Base-by-base conservation (phyloP, 2,329 filamentous ascomycete genomes). In the Macrophomina pseudophaseolina region DNA sequence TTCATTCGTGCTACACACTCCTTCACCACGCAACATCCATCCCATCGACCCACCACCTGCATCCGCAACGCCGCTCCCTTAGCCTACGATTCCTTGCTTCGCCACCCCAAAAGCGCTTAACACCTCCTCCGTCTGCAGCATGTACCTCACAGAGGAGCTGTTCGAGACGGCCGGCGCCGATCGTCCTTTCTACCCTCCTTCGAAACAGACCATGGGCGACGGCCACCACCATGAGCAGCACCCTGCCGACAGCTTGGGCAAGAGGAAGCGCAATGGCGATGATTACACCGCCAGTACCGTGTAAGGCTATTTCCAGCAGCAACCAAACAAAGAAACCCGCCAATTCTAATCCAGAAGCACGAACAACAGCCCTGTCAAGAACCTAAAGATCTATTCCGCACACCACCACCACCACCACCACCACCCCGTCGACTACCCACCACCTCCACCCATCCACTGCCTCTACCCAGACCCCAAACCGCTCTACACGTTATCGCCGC, bases 121-220 rank as follows among this genome's bases (percentile, higher is more conserved):
- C 9, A 7, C 53, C n/a, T 5, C 33, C 11, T 9, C 14, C n/a
- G n/a, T 9, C 32, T 12, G 23, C 38, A 58, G 28, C 32, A 66
- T 66, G 64, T 66, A 66, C 53, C 44, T 66, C 23, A 66, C 64
- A 11, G 64, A 66, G 53, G 64, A 66, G 35, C 54, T 66, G 46
- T 66, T 66, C 53, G 46, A 60, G 46, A 40, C 53, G 11, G 44
- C 44, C 42, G 64, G 60, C 32, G 33, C 18, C n/a, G 59, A 18
- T 44, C 59, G 49, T n/a, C 33, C 46, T 35, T 32, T 35, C 44
- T 8, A 48, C 56, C 46, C 40, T 33, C 42, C 42, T 30, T 23
- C 42, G 4, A 48, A 33, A 3, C 54, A 46, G 38, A 2, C 33
- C 33, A 40, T 23, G 18, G 38, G 23, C 44, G 33, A 35, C 23